Evolutionary conservation across 805 yeast genomes (phyloP).

Genomic region (Starmerella sp.): DNA sequence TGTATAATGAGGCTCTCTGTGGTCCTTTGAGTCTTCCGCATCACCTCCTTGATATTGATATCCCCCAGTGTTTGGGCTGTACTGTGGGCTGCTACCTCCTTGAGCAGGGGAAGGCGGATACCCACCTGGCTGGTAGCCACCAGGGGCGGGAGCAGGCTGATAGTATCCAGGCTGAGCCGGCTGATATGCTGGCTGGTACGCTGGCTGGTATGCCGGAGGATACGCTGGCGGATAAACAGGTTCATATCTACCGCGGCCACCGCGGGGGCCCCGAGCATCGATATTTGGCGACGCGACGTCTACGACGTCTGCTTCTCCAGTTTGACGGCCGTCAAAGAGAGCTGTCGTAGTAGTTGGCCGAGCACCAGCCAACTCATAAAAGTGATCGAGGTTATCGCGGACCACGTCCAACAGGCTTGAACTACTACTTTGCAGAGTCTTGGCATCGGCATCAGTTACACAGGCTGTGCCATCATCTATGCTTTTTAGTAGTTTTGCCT

Average conservation of each 20-base stretch:
- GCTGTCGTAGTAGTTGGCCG: not conserved
- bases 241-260: not conserved
- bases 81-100: not conserved
- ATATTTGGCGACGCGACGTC: not conserved
- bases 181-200: not conserved
- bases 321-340: not conserved
- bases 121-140: not conserved
- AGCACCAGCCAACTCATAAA: not conserved
- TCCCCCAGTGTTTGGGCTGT: conserved; percentile 5
- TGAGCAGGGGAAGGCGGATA: not conserved
- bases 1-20: not conserved
- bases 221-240: not conserved
- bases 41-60: conserved; percentile 9
- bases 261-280: not conserved
- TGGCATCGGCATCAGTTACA: not conserved
- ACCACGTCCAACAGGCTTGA: not conserved
- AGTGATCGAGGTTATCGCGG: not conserved
- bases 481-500: not conserved
- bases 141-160: not conserved
- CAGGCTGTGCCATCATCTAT: not conserved
- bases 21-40: not conserved
- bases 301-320: not conserved
- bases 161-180: not conserved
- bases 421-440: not conserved
- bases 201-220: not conserved